Base-by-base conservation (phyloP, 2,329 filamentous ascomycete genomes). In the Macroventuria anomochaeta region DNA sequence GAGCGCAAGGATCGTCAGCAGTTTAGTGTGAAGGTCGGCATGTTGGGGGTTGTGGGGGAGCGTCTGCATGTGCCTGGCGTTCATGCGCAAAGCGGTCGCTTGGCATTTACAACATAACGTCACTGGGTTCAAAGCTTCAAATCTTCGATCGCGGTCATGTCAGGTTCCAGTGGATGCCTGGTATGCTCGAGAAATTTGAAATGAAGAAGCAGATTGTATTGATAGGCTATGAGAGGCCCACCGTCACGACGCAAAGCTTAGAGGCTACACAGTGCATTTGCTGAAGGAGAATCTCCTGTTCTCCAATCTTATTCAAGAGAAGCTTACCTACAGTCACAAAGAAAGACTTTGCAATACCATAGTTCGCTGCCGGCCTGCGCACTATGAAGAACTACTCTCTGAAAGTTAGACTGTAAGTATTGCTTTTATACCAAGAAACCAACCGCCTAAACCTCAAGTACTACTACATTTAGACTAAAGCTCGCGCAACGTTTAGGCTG, bases 401-500 rank as follows among this genome's bases (percentile, higher is more conserved):
- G 15, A 20, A 7, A 39, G 21, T 40, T 36, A 40, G 28, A 40
- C 12, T 43, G 21, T 43, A 26, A 33, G 51, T 34, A 28, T 39
- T 38, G 26, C 21, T 44, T 38, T 28, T 44, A 21, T 48, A 40
- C 20, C 49, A 34, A 46, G 18, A 17, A 20, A 46, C 20, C 26
- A 32, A 20, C 17, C n/a, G n/a, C 26, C 33, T 18, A 39, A 29
- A 25, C n/a, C 34, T 18, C 13, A 29, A 28, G 20, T 36, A 47
- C 40, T 44, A 20, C 51, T 54, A 44, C 39, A 40, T 17, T 25
- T 29, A 29, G n/a, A n/a, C 40, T 17, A 44, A 10, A 37, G 13
- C 21, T 40, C 23, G 31, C 15, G 31, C 23, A 29, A 7, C 28
- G 13, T 46, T 59, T 67, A 70, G 50, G 64, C 64, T 28, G 67